Evolutionary conservation across 352 stramenopile genomes (phyloP), one percentile per base, ranked within the genome.

Genomic region (Phytophthora uliginosa): DNA sequence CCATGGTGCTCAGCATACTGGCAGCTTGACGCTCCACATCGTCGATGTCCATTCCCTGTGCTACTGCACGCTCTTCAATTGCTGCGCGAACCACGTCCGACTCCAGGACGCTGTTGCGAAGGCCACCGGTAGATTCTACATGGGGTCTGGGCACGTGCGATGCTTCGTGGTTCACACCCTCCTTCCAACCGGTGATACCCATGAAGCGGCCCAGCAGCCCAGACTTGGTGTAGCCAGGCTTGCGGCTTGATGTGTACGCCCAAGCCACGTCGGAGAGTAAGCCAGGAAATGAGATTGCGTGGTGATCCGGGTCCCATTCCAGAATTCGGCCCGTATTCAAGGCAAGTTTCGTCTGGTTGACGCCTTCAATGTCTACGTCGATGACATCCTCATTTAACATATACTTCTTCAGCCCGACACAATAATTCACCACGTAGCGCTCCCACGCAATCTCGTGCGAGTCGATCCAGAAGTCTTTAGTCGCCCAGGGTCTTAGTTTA

Each of bases 201-300:
- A 97, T 96, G 52, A 97, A 80, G 2, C 91, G 87, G 0, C 91
- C 91, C 0, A 96, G 78, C 5, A 97, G 33, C 5, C 91, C 91
- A 0, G 88, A 92, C 50, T 91, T 91, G 10, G 91, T 97, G 69
- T 96, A 97, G 8, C 91, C 91, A 12, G 91, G 91, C 54, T 95
- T 94, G 59, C 91, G 86, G 53, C 91, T 96, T 10, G 89, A 96
- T 28, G 91, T 97, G 62, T 96, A 97, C 8, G 91, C 89, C 91
- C 91, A 97, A 47, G 91, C 93, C 15, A 97, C 83, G 60, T 97
- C 91, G 6, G 90, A 92, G 7, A 97, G 76, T 26, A 97, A 59
- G 0, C 91, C 87, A 7, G 91, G 91, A 47, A 97, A 97, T 7
- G 88, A 95, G 57, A 97, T 96, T 1, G 84, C 85, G 73, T 97